phyloP scores from a whole-genome alignment of 108 stramenopile genomes.

The Stephanodiscus minutulus region DNA sequence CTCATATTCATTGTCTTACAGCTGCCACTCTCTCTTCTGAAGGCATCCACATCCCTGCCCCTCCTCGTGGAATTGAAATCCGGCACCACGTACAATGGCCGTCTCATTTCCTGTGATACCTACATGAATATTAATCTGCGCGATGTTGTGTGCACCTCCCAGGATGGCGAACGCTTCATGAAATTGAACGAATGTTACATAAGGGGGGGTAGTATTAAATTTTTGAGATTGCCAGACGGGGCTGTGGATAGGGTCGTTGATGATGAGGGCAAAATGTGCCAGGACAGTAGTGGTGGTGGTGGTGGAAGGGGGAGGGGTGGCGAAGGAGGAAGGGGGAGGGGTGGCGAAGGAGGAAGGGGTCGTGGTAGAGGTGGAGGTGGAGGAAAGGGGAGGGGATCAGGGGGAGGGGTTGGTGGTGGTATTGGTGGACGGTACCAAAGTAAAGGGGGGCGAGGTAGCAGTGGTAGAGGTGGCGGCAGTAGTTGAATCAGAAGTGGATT shows the following conservation, averaged over 20 bases:
- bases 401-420: constrained; percentile 61
- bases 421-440: constrained; percentile 62
- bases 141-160: constrained; percentile 95
- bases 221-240: constrained; percentile 92
- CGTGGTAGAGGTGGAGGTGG: constrained; percentile 44
- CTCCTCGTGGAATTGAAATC: constrained; percentile 98
- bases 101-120: constrained; percentile 91
- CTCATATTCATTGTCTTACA: constrained; percentile 20
- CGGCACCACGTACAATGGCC: constrained; percentile 99
- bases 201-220: constrained; percentile 96
- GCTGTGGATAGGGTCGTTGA: constrained; percentile 87
- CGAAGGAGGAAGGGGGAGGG: constrained; percentile 41
- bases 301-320: constrained; percentile 47
- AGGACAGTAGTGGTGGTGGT: constrained; percentile 17
- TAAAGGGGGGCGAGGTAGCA: constrained; percentile 17
- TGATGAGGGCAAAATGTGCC: constrained; percentile 63
- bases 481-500: not conserved
- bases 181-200: constrained; percentile 96
- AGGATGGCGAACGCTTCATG: constrained; percentile 94
- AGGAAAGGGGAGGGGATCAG: constrained; percentile 39
- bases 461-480: constrained; percentile 4
- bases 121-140: constrained; percentile 99
- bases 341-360: constrained; percentile 47
- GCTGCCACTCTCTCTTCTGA: constrained; percentile 94
- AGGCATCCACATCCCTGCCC: constrained; percentile 90